Base-by-base conservation (phyloP, 2,329 filamentous ascomycete species). In the Ascochyta clinopodiicola region DNA sequence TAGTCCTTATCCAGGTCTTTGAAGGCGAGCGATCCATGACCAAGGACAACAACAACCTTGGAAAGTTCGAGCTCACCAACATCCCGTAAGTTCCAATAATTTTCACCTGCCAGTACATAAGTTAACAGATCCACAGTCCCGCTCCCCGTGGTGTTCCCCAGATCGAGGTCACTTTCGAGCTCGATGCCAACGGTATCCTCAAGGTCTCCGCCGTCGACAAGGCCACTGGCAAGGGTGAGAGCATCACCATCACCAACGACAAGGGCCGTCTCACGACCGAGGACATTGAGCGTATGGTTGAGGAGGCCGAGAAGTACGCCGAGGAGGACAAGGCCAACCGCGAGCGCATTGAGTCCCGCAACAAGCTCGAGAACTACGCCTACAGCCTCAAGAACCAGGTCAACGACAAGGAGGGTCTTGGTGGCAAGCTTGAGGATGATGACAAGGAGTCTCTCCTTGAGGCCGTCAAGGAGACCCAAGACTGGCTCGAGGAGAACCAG, bases 321-420 rank as follows among this genome's bases (percentile, higher is more conserved):
- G 95, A 99, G 80, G 95, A 98, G 82, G 95, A 99, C 84, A 98
- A 98, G 88, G 93, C 93, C 62, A 96, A 91, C 74, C 92, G 92
- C 77, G 91, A 95, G 83, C 93, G 93, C 82, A 96, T 99, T 70
- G 93, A 97, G 84, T 89, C 93, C 70, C 90, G 94, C 76, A 98
- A 99, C 81, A 87, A 88, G 69, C 90, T 99, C 60, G 95, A 99
- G 88, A 98, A 98, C 88, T 99, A 98, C 82, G 92, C 92, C 69
- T 98, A 96, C 87, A 94, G 86, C 83, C 84, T 99, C 71, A 98
- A 98, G 91, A 98, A 96, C 90, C 95, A 98, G 85, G 89, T 92
- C 83, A 94, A 93, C 78, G 95, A 99, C 64, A 90, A 96, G 69
- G 92, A 97, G 63, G 95, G 94, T 78, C 91, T 98, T 59, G 94